Conservation (phyloP, 805 yeast species). For the Suhomyces emberorum region DNA sequence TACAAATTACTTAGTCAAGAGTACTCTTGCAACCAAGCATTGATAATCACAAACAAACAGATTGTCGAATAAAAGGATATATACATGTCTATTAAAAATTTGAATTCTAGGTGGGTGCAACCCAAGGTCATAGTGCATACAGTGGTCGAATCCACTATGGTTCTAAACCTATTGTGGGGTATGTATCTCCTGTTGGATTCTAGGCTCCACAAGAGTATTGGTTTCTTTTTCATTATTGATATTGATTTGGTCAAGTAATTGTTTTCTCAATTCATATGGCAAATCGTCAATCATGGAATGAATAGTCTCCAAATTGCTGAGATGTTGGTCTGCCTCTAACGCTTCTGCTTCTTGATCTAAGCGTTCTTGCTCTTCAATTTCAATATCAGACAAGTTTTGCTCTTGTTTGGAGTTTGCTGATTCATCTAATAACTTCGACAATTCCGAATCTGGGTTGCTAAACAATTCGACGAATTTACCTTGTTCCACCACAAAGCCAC, state of each 20-base stretch:
- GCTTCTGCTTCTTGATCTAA: conserved; percentile 24
- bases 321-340: conserved; percentile 16
- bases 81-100: not conserved
- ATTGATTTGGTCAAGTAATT: conserved; percentile 26
- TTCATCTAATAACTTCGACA: conserved; percentile 40
- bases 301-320: conserved; percentile 22
- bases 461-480: conserved; percentile 40
- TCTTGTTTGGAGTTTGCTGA: conserved; percentile 22
- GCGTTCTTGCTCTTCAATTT: conserved; percentile 22
- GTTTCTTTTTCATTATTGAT: conserved; percentile 11
- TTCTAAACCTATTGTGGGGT: not conserved
- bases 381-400: conserved; percentile 18
- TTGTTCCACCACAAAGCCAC: conserved; percentile 39
- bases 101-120: too few relatives aligned
- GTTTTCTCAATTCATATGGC: conserved; percentile 29
- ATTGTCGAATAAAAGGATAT: too few relatives aligned
- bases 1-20: too few relatives aligned
- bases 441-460: conserved; percentile 39
- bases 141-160: too few relatives aligned
- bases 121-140: too few relatives aligned
- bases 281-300: conserved; percentile 35
- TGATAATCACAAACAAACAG: too few relatives aligned
- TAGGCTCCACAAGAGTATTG: not conserved
- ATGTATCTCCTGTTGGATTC: not conserved
- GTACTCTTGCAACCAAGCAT: too few relatives aligned